Base-by-base conservation (phyloP, 1,139 yeast species). In the Arxiozyma telluris region DNA sequence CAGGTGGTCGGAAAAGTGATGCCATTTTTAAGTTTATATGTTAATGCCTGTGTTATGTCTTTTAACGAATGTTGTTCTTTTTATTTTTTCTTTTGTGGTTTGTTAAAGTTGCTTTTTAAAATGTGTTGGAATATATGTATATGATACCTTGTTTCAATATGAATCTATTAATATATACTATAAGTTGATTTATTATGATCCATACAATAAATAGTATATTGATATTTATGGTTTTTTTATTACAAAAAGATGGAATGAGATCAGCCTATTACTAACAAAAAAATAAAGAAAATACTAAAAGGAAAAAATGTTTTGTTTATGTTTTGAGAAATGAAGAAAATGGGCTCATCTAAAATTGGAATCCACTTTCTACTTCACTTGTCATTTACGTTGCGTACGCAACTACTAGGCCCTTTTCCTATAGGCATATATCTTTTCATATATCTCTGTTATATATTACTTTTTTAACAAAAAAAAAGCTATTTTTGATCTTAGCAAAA, bases 1-100 rank as follows among this genome's bases (percentile, higher is more conserved):
- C 67, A 17, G 71, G 71, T 23, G 70, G 71, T 52, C 58, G 61
- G 53, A 67, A 67, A 49, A 67, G 52, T 12, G 68, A 65, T 12
- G 71, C 68, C 71, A 67, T 67, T 12, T 7, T 34, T n/a, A 15
- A 18, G 25, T 23, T 3, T 23, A 23, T 23, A 23, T 6, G 25
- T 4, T 6, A 23, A 27, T 45, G 21, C 46, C 2, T 12, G 11
- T 27, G 30, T 8, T 5, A 8, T 5, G 7, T 27, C 2, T 27
- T 27, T 8, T 27, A 27, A 8, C 30, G 11, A 27, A 27, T 27
- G 11, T 27, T 27, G 30, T 27, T 23, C 6, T 23, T 23, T 23
- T 23, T n/a, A n/a, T n/a, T 27, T 27, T 27, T 5, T 8, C 11
- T 9, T 27, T 27, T 9, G 30, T 27, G 30, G 11, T 27, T 27